Evolutionary conservation across 768 basidiomycete species (phyloP), one percentile per base, ranked within the genome.

Genomic region (Phanerochaete sordida): DNA sequence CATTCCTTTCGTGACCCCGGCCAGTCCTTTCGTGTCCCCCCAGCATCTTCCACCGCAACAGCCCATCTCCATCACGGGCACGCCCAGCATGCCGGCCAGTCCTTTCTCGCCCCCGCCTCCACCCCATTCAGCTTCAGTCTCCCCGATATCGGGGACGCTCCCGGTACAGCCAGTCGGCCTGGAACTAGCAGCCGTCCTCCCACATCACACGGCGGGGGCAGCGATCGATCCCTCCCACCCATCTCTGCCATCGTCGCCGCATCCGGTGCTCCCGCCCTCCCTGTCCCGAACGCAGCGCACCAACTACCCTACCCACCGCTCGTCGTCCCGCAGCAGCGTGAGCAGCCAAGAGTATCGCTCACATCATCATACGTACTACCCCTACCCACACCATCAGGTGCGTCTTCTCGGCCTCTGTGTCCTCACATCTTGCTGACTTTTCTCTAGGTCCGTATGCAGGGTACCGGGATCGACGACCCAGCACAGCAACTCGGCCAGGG

Each of bases 1-100:
- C 85, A 86, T 84, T 88, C 86, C 84, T 87, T 87, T 87, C 86
- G 84, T 82, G 84, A 84, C 79, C 77, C 84, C 82, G 76, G 80
- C 83, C 87, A 88, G 84, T 88, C 87, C 87, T 88, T 88, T 87
- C 87, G 84, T 85, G 79, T 73, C 81, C 79, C 81, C 72, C 70
- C 79, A 65, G 62, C 77, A 70, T 71, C 78, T 58, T 63, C 75
- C 68, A 26, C 75, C 67, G 65, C 79, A 72, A 58, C 79, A 77
- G 69, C 75, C 74, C 28, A 65, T 62, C 62, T 70, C 62, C 63
- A 64, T 64, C 65, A 67, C 49, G 72, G 66, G 64, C 72, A 68
- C 59, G 64, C 62, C 69, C 69, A 65, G 58, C 65, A 71, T 66
- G 61, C 71, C 68, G 66, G 70, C 77, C 86, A 87, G 80, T 86